These are phyloP conservation scores for Panaeolus papilionaceus DNA, from an alignment of 768 basidiomycete species.

Conservation along the genomic window DNA sequence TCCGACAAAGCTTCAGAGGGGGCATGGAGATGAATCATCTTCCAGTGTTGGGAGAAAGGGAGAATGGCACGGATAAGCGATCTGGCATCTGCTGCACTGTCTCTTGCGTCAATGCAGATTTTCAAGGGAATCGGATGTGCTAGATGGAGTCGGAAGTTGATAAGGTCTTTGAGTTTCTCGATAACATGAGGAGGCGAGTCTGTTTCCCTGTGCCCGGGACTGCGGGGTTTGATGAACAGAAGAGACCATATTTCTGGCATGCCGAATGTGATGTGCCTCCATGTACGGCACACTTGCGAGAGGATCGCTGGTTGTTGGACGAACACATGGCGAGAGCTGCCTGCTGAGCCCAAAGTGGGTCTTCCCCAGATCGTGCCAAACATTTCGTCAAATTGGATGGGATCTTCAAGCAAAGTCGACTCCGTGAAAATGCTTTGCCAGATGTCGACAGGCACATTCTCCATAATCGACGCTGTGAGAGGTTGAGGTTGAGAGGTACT, in stretches of 20 bases:
- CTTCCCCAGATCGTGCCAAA: slow-evolving; percentile 18
- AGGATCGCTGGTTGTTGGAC: slow-evolving; percentile 22
- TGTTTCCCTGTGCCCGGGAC: neutral
- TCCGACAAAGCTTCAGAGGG: slow-evolving; percentile 17
- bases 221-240: slow-evolving; percentile 22
- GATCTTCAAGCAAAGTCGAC: slow-evolving; percentile 16
- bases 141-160: slow-evolving; percentile 16
- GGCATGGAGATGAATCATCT: slow-evolving; percentile 22
- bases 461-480: slow-evolving; percentile 1
- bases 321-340: slow-evolving; percentile 10
- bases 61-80: slow-evolving; percentile 20
- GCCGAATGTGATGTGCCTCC: slow-evolving; percentile 22
- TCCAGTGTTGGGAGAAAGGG: slow-evolving; percentile 24
- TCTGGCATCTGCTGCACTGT: slow-evolving; percentile 15
- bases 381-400: slow-evolving; percentile 21
- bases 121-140: slow-evolving; percentile 21
- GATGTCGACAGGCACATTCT: slow-evolving; percentile 24
- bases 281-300: slow-evolving; percentile 23
- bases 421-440: slow-evolving; percentile 26
- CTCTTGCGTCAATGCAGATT: slow-evolving; percentile 22
- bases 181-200: neutral
- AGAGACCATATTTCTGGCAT: slow-evolving; percentile 27
- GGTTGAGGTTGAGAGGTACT: neutral
- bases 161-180: neutral
- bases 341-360: neutral